Evolutionary conservation across 1,139 yeast genomes (phyloP).

Genomic region (Debaryomyces sp.): DNA sequence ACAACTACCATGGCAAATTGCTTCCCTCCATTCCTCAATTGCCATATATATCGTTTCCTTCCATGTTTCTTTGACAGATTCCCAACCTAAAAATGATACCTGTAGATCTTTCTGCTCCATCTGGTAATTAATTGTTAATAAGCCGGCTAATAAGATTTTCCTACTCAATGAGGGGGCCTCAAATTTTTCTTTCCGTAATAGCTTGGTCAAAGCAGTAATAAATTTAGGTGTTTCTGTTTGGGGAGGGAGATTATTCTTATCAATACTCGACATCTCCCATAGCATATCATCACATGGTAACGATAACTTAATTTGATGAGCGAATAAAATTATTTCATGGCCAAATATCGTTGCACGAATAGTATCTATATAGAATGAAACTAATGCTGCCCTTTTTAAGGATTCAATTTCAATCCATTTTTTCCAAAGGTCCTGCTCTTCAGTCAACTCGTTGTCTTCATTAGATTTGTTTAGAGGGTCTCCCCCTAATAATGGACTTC

Average conservation of each 20-base stretch:
- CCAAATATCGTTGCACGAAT: conserved; percentile 26
- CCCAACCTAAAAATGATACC: conserved; percentile 9
- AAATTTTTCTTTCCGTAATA: conserved; percentile 52
- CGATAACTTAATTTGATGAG: conserved; percentile 21
- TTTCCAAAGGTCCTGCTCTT: conserved; percentile 11
- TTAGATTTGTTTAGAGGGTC: conserved; percentile 35
- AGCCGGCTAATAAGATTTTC: conserved; percentile 61
- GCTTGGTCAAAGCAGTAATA: conserved; percentile 51
- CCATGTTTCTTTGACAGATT: conserved; percentile 10
- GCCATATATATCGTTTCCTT: conserved; percentile 51
- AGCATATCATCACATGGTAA: conserved; percentile 23
- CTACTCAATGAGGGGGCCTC: conserved; percentile 56
- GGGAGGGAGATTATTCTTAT: conserved; percentile 10
- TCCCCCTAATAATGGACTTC: conserved; percentile 65
- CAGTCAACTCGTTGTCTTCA: conserved; percentile 8
- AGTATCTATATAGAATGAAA: conserved; percentile 24
- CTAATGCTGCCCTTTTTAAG: conserved; percentile 22
- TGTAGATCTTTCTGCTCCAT: conserved; percentile 67
- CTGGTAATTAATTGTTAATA: conserved; percentile 62
- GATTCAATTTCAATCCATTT: conserved; percentile 25
- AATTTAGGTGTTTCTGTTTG: conserved; percentile 27
- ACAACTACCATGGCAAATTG: conserved; percentile 11
- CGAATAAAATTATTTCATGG: conserved; percentile 18
- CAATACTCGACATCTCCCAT: conserved; percentile 18
- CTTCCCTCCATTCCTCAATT: conserved; percentile 13